Conservation (phyloP, 2,329 filamentous ascomycete species). For the Grosmannia huntii region DNA sequence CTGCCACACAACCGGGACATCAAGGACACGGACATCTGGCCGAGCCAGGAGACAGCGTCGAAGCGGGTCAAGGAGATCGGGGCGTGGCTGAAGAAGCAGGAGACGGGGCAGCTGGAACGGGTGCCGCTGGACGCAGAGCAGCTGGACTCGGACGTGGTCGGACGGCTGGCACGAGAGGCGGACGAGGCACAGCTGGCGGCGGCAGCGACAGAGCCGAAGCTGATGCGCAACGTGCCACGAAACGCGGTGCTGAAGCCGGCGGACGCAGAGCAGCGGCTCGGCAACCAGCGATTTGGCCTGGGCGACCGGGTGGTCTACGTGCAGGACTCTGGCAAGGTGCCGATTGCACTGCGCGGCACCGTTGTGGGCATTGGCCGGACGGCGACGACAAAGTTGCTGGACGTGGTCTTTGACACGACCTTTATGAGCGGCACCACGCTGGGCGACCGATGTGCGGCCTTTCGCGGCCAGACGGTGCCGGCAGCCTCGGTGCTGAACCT, state of each 20-base stretch:
- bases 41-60: conserved; percentile 55
- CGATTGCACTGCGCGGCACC: conserved; percentile 81
- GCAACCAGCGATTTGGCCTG: conserved; percentile 69
- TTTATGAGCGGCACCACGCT: conserved; percentile 97
- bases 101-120: conserved; percentile 83
- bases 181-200: conserved; percentile 42
- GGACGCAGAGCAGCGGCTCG: conserved; percentile 86
- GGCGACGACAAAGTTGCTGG: conserved; percentile 66
- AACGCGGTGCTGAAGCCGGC: conserved; percentile 82
- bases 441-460: conserved; percentile 78
- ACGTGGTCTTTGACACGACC: conserved; percentile 83
- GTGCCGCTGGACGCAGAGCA: conserved; percentile 97
- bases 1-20: conserved; percentile 81
- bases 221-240: conserved; percentile 69
- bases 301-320: conserved; percentile 91
- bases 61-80: conserved; percentile 85
- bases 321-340: conserved; percentile 84
- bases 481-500: conserved; percentile 83
- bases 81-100: conserved; percentile 81
- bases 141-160: conserved; percentile 81
- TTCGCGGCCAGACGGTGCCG: conserved; percentile 86
- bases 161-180: conserved; percentile 63
- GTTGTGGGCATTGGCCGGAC: conserved; percentile 92
- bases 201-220: conserved; percentile 47
- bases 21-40: conserved; percentile 76